phyloP scores from a whole-genome alignment of 495 filamentous ascomycete species.

The Lophium mytilinum region DNA sequence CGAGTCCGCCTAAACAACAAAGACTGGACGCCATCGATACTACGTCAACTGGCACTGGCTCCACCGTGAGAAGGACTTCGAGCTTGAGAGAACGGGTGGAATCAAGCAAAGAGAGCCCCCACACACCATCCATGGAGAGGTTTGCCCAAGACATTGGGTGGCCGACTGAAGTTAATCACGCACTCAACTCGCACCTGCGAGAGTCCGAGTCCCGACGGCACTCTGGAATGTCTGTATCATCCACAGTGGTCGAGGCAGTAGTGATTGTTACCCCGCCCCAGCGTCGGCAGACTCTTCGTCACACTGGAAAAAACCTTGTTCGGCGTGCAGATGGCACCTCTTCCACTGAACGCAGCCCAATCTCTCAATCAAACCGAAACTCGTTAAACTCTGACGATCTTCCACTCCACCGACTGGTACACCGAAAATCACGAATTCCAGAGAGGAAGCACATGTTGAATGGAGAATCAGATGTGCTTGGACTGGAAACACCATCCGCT shows the following conservation, averaged over 20 bases:
- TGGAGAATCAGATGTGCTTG: constrained; percentile 9
- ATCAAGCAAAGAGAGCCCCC: constrained; percentile 15
- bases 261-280: constrained; percentile 23
- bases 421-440: constrained; percentile 21
- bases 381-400: constrained; percentile 18
- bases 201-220: constrained; percentile 13
- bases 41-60: constrained; percentile 20
- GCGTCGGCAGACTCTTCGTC: constrained; percentile 18
- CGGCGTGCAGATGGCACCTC: constrained; percentile 11
- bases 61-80: constrained; percentile 26
- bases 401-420: constrained; percentile 19
- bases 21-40: neutral
- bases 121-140: constrained; percentile 16
- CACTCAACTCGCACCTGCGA: neutral
- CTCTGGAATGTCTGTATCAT: constrained; percentile 20
- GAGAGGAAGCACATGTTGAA: constrained; percentile 11
- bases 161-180: constrained; percentile 8
- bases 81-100: constrained; percentile 29
- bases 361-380: constrained; percentile 9
- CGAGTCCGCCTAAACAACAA: constrained; percentile 14
- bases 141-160: constrained; percentile 23
- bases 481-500: constrained; percentile 4
- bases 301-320: constrained; percentile 27
- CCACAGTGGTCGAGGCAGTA: constrained; percentile 27
- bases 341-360: constrained; percentile 7